Percentiles rank a stretch among this genome's conserved stretches.
Evolutionary conservation across 768 basidiomycete genomes (phyloP).

Genomic region (Calocera cornea): DNA sequence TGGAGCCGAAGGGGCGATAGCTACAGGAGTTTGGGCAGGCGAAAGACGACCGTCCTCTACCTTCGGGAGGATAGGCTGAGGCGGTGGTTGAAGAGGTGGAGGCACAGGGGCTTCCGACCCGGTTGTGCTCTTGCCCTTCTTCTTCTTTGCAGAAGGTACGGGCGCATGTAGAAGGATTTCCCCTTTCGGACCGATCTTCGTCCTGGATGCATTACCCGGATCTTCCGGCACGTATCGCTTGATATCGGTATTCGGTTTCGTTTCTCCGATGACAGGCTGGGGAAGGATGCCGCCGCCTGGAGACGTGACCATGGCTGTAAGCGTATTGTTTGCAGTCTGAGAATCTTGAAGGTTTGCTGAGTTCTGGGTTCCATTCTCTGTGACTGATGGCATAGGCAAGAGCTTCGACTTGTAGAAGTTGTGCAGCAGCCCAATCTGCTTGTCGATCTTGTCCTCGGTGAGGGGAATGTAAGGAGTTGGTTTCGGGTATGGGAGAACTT

Average conservation of each 20-base stretch:
- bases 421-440: slow-evolving; percentile 76
- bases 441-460: slow-evolving; percentile 46
- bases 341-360: neutral
- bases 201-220: neutral
- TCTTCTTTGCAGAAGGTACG: neutral
- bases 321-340: neutral
- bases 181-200: neutral
- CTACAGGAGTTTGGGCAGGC: neutral
- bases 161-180: neutral
- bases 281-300: neutral
- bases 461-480: slow-evolving; percentile 72
- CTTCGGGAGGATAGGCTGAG: neutral
- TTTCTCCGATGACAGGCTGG: neutral
- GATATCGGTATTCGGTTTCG: neutral
- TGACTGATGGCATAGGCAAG: neutral
- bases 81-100: neutral
- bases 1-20: neutral
- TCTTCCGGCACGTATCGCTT: slow-evolving; percentile 2
- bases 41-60: neutral
- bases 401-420: slow-evolving; percentile 43
- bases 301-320: neutral
- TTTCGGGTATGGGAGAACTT: slow-evolving; percentile 72
- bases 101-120: neutral
- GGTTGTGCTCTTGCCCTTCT: neutral
- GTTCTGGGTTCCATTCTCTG: neutral